Evolutionary conservation across 257 asterid genomes (phyloP).

Genomic region (Ocimum tenuiflorum): DNA sequence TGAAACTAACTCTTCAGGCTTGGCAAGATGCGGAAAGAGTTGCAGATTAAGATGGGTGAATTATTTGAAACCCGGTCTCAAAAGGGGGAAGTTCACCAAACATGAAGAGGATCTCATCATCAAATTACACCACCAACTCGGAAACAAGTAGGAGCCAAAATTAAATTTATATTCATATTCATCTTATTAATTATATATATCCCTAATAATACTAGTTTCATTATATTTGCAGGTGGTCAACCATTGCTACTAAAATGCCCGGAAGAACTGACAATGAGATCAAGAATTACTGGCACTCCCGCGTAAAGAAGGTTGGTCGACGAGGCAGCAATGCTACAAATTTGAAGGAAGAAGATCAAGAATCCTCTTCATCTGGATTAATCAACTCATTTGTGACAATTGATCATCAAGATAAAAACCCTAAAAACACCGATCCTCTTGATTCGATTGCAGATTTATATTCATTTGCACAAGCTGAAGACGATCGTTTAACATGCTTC

Average conservation of each 20-base stretch:
- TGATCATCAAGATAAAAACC: background rate
- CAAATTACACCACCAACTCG: conserved; percentile 32
- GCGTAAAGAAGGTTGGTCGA: conserved; percentile 25
- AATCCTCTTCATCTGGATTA: background rate
- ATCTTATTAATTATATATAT: too few relatives aligned
- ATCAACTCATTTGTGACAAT: background rate
- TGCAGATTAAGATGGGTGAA: conserved; percentile 58
- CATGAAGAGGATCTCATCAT: conserved; percentile 39
- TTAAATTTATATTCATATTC: background rate
- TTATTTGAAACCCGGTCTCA: conserved; percentile 42
- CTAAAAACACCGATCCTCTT: background rate
- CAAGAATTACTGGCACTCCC: conserved; percentile 50
- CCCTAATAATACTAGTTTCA: background rate
- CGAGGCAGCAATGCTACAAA: background rate
- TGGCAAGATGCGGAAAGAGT: conserved; percentile 55
- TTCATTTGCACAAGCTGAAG: background rate
- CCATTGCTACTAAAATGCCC: conserved; percentile 32
- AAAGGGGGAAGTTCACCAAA: conserved; percentile 29
- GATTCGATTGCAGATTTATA: background rate
- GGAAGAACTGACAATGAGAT: conserved; percentile 49
- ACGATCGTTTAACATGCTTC: background rate
- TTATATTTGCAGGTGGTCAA: conserved; percentile 38
- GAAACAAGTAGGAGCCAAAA: conserved; percentile 33
- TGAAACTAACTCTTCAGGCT: conserved; percentile 22
- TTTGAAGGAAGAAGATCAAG: background rate